Evolutionary conservation across 768 basidiomycete species (phyloP), one percentile per base, ranked within the genome.

Genomic region (Leccinum imitatum): DNA sequence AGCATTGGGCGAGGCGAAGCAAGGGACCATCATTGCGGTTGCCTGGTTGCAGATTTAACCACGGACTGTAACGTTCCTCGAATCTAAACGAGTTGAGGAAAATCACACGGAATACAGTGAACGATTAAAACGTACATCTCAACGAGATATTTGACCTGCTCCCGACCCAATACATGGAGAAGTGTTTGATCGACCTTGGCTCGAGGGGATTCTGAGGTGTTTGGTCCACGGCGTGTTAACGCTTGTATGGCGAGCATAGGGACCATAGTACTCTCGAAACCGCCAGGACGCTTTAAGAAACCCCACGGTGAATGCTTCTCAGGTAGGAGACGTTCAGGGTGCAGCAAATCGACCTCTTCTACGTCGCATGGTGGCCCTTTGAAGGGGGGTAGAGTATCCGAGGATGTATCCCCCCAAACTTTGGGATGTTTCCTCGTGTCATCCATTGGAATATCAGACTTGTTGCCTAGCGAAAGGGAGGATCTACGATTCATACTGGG

Each of bases 191-290:
- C 61, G 4, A 65, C 63, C 59, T 70, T 70, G 54, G 23, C 59
- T 31, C 63, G 63, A 21, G 62, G 62, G 13, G 72, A 59, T 6
- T 73, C 72, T 17, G 61, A 44, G 10, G 57, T 59, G 41, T 57
- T 66, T n/a, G 65, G 57, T 27, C 67, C 73, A 58, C 53, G 60
- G 46, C 72, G 72, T 8, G 74, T 74, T 35, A 81, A 67, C 33
- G 76, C 77, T 61, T 78, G 78, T 65, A 82, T 74, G 10, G 80
- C 79, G 21, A 80, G 68, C 68, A 82, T 78, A 14, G 80, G 80
- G 4, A 78, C 75, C 53, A 75, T 77, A 1, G 68, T 78, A 72
- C 80, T 79, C 52, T 81, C 79, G 21, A 76, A 71, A 5, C 76
- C 72, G 4, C 73, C 76, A n/a, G 76, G 69, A 21, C 72, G 65